Evolutionary conservation across 2,329 filamentous ascomycete genomes (phyloP), one percentile per base, ranked within the genome.

Genomic region (Cytospora paraplurivora): DNA sequence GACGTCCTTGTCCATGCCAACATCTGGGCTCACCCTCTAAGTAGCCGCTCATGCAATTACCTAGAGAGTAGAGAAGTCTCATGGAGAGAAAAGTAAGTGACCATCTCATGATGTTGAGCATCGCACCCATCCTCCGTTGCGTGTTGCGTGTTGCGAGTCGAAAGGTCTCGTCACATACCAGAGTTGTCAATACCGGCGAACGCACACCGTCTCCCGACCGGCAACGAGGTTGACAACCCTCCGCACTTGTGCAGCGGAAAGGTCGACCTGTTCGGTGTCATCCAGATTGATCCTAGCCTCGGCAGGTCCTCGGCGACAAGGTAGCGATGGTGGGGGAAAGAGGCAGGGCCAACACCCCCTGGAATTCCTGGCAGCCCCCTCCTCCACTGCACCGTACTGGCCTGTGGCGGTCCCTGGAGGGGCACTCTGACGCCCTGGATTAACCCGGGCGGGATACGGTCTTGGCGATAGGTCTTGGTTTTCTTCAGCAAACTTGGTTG

Each of bases 251-350:
- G 57, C 12, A 27, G 27, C 4, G 27, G 27, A 27, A 27, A 27
- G 35, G 35, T 11, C 41, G 11, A 47, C 47, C 47, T 44, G 49
- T 44, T 62, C 56, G 57, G 59, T 53, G 47, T 44, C 21, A 53
- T 34, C 50, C 61, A 57, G 56, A 51, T 32, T 27, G 58, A 44
- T 17, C 35, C 41, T 66, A 66, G 57, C 49, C 38, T 56, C 64
- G 64, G 64, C 37, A 21, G 17, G 57, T 66, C 54, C 64, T 66
- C 64, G 64, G 64, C 64, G 64, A 33, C 27, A 60, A 44, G 54
- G 37, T 32, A 56, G 61, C 53, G 27, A 53, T 41, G 27, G 56
- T 47, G 64, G 63, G 64, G 60, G 60, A 55, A 56, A 41, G 12
- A 32, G 38, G 19, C 33, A n/a, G 27, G 19, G 13, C 8, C 5